Evolutionary conservation across 2,329 filamentous ascomycete genomes (phyloP).

Genomic region (Monilinia polystroma): DNA sequence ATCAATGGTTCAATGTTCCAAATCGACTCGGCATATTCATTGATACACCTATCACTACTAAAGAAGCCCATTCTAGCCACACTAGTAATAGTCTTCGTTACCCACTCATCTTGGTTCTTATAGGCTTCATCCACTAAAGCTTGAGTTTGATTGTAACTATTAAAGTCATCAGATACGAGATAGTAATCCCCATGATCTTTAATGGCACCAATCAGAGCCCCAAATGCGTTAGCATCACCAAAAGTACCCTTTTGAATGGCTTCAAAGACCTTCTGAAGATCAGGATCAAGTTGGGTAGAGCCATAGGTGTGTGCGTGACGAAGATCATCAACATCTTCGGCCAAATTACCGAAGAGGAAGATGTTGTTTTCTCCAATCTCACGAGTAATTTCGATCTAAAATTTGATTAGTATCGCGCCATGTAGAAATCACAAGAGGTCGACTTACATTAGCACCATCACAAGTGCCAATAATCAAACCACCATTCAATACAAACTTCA

Average conservation of each 20-base stretch:
- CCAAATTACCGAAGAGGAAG: slow-evolving; percentile 94
- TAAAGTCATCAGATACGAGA: slow-evolving; percentile 95
- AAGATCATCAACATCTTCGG: slow-evolving; percentile 95
- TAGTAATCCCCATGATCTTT: slow-evolving; percentile 96
- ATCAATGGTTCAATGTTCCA: slow-evolving; percentile 87
- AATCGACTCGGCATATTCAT: slow-evolving; percentile 94
- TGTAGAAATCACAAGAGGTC: neutral
- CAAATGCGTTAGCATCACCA: slow-evolving; percentile 74
- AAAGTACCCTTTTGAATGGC: slow-evolving; percentile 79
- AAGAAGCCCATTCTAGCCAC: slow-evolving; percentile 98
- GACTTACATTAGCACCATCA: slow-evolving; percentile 89
- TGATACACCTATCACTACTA: slow-evolving; percentile 90
- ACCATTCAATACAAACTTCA: slow-evolving; percentile 99
- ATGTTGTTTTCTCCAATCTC: slow-evolving; percentile 97
- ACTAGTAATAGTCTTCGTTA: slow-evolving; percentile 82
- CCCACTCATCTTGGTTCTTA: slow-evolving; percentile 88
- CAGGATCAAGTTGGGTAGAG: slow-evolving; percentile 71
- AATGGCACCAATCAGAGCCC: slow-evolving; percentile 80
- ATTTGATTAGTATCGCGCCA: slow-evolving; percentile 20
- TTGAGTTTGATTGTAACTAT: slow-evolving; percentile 90
- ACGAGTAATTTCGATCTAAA: slow-evolving; percentile 92
- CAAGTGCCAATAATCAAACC: slow-evolving; percentile 97
- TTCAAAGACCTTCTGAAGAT: slow-evolving; percentile 78
- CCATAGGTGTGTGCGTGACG: slow-evolving; percentile 88
- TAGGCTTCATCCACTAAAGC: slow-evolving; percentile 88